Percentiles rank a stretch among this genome's conserved stretches.
phyloP scores from a whole-genome alignment of 805 yeast genomes.

The Suhomyces kilbournensis region DNA sequence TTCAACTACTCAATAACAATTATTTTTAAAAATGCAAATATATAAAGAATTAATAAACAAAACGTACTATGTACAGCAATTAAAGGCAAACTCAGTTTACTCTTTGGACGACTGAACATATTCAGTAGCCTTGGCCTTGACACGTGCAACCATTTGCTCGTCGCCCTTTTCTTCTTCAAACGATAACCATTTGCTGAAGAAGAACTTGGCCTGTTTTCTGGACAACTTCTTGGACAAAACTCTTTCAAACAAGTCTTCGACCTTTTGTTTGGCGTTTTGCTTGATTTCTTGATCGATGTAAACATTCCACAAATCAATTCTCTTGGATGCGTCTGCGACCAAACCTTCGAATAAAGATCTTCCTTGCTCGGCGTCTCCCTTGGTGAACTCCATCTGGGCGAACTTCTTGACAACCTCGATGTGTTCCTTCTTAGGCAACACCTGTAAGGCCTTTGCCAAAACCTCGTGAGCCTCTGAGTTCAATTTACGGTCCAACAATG shows the following conservation, averaged over 20 bases:
- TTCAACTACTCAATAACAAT: too few relatives aligned
- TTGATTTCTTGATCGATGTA: constrained; percentile 92
- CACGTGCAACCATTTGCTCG: constrained; percentile 71
- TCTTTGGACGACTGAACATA: constrained; percentile 45
- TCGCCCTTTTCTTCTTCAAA: constrained; percentile 72
- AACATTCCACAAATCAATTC: constrained; percentile 93
- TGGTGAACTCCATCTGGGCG: constrained; percentile 80
- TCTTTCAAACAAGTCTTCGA: constrained; percentile 81
- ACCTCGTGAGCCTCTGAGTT: constrained; percentile 65
- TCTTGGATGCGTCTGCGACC: constrained; percentile 82
- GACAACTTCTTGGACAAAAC: constrained; percentile 64
- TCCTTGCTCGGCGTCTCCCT: constrained; percentile 93
- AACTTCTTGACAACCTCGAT: constrained; percentile 81
- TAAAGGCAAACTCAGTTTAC: neutral
- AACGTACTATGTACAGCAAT: neutral
- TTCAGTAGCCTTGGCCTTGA: constrained; percentile 87
- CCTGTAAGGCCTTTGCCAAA: constrained; percentile 70
- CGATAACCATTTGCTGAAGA: constrained; percentile 87
- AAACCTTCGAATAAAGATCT: constrained; percentile 93
- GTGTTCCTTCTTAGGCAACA: constrained; percentile 68
- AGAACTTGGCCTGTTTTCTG: constrained; percentile 89
- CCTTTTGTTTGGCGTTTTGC: constrained; percentile 58
- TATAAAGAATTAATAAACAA: constrained; percentile 1
- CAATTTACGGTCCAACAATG: constrained; percentile 57
- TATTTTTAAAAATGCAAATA: constrained; percentile 1